Evolutionary conservation across 495 filamentous ascomycete species (phyloP), one percentile per base, ranked within the genome.

Genomic region (Lasiosphaeria ovina): DNA sequence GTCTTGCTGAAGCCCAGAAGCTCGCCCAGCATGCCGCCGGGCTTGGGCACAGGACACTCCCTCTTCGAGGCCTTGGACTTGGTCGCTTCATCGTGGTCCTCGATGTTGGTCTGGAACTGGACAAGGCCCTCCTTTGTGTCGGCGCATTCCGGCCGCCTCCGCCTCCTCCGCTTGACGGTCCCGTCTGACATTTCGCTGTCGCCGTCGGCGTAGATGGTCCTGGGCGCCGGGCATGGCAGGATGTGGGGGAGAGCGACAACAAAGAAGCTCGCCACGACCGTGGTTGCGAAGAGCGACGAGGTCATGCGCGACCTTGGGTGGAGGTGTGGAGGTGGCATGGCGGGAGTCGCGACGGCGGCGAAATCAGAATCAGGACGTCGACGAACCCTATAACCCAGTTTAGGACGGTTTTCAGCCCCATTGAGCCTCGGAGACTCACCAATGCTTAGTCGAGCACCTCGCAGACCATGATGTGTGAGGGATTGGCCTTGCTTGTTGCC

Each of bases 221-320:
- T 82, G n/a, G 89, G 89, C 54, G 90, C 88, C 4, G 94, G 94
- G 73, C 94, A 98, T 1, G 94, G 94, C 50, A 98, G 82, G n/a
- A 95, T 68, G 68, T 98, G 94, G 33, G 94, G 94, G 54, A 96
- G 79, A 47, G 83, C 90, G 61, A 98, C 94, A 59, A 97, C 91
- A 63, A 96, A 81, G 71, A 98, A 95, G 63, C 88, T 91, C 31
- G 90, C 84, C n/a, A 89, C 78, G 40, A 97, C 81, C n/a, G 92
- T 97, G n/a, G 88, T 89, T 51, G 91, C 90, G 78, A 98, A 98
- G 34, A 98, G 87, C 33, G 92, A 91, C 52, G 86, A 90, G 61
- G 94, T 98, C 72, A 89, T 86, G 69, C 90, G 87, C 54, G 92
- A 97, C 66, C 91, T 86, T 6, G 94, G 94, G 75, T 98, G 94